phyloP scores from a whole-genome alignment of 495 filamentous ascomycete genomes.

The Xylaria telfairii region DNA sequence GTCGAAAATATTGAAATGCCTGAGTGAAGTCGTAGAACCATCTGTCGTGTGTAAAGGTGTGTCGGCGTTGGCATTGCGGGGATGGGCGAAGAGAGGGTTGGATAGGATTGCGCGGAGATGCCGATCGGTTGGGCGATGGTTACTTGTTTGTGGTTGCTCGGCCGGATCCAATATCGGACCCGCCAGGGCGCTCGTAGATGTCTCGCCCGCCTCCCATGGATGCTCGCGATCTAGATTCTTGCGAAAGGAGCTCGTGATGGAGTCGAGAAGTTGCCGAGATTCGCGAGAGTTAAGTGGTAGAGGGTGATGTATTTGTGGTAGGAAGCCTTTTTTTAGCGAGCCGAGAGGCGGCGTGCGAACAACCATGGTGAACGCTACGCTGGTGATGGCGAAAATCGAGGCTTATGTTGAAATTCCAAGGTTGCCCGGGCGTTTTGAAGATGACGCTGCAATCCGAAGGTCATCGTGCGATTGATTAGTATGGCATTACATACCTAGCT shows the following conservation, averaged over 20 bases:
- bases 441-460: too few species aligned
- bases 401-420: slow-evolving; percentile 8
- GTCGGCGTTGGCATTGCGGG: slow-evolving; percentile 7
- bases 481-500: too few species aligned
- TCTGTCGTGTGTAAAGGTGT: not conserved
- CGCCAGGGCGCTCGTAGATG: slow-evolving; percentile 28
- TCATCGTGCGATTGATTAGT: too few species aligned
- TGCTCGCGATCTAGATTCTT: slow-evolving; percentile 72
- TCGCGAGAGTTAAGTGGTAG: slow-evolving; percentile 69
- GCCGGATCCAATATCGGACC: slow-evolving; percentile 31
- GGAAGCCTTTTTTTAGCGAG: slow-evolving; percentile 56
- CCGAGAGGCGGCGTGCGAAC: slow-evolving; percentile 38
- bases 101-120: slow-evolving; percentile 71
- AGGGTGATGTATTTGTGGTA: slow-evolving; percentile 70
- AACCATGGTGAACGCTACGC: slow-evolving; percentile 33
- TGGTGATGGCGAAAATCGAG: slow-evolving; percentile 7
- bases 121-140: slow-evolving; percentile 48
- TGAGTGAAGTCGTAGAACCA: not conserved
- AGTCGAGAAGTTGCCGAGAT: slow-evolving; percentile 69
- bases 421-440: slow-evolving; percentile 7
- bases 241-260: slow-evolving; percentile 79
- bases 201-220: slow-evolving; percentile 44
- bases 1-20: slow-evolving; percentile 46
- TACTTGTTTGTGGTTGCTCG: slow-evolving; percentile 22
- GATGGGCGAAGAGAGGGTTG: slow-evolving; percentile 65